Conservation (phyloP, 2,329 filamentous ascomycete species). For the Penicillium polonicum region DNA sequence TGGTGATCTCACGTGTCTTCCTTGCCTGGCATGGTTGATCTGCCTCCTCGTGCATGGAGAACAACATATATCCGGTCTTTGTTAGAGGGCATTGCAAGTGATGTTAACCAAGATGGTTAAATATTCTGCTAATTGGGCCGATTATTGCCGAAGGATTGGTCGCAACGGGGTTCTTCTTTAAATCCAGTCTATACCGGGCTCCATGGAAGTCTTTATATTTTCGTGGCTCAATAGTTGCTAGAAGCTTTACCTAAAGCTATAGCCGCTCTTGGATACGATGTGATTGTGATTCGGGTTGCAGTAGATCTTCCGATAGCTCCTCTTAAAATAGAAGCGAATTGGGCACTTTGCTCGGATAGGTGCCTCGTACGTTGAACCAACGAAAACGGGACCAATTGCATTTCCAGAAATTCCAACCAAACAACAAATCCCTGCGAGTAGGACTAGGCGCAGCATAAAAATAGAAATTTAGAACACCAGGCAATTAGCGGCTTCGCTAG, state of each 20-base stretch:
- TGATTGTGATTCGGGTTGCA: slow-evolving; percentile 1
- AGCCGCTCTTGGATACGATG: neutral
- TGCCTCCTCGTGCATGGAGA: slow-evolving; percentile 29
- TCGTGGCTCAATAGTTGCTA: neutral
- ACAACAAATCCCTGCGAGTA: neutral
- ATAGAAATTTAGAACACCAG: neutral
- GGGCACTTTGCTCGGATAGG: neutral
- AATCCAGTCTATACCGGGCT: neutral
- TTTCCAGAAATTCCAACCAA: neutral
- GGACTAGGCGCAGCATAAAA: neutral
- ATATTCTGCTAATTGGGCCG: neutral
- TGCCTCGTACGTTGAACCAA: neutral
- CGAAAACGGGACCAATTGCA: neutral
- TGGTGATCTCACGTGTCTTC: slow-evolving; percentile 28
- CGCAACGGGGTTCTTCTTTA: neutral
- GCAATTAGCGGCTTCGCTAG: neutral
- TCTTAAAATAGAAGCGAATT: neutral
- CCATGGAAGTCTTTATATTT: neutral
- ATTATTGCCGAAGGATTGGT: neutral
- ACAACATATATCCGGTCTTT: slow-evolving; percentile 35
- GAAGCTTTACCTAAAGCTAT: neutral
- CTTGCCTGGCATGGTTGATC: slow-evolving; percentile 24
- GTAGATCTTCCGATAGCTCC: neutral
- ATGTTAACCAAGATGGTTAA: neutral
- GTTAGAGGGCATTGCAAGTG: slow-evolving; percentile 17